Evolutionary conservation across 805 yeast genomes (phyloP).

Genomic region (Starmerella potacharoeniae): DNA sequence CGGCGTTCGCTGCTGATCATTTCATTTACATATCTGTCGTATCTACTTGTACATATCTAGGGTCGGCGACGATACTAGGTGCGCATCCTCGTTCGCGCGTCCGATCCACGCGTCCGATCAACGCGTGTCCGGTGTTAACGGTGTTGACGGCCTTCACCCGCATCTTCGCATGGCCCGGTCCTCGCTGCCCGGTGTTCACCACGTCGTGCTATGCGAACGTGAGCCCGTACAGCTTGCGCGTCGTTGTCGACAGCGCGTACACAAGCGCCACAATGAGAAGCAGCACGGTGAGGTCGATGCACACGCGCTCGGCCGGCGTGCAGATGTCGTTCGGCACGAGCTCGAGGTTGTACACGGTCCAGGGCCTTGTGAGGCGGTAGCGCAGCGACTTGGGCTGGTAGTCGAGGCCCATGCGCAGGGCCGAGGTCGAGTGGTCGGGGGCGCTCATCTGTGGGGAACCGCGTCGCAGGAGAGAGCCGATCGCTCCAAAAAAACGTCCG

Average conservation of each 20-base stretch:
- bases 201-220: not conserved
- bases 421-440: not conserved
- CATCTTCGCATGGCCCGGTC: too few relatives aligned
- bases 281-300: constrained; percentile 4
- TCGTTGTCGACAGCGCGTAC: constrained; percentile 14
- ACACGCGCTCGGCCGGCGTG: constrained; percentile 10
- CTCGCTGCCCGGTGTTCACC: too few relatives aligned
- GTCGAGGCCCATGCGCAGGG: not conserved
- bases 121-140: too few relatives aligned
- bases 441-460: not conserved
- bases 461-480: too few relatives aligned
- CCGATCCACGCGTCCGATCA: too few relatives aligned
- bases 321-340: constrained; percentile 14
- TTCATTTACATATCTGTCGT: not conserved
- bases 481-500: too few relatives aligned
- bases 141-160: too few relatives aligned
- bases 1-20: not conserved
- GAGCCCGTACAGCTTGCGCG: not conserved
- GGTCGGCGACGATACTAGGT: too few relatives aligned
- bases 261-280: constrained; percentile 8
- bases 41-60: too few relatives aligned
- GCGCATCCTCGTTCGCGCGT: too few relatives aligned
- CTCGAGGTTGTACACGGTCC: constrained; percentile 15
- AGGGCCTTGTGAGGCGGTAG: not conserved
- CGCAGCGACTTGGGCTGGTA: not conserved